Base-by-base conservation (phyloP, 208 protist genomes). In the Porcisia deanei region DNA sequence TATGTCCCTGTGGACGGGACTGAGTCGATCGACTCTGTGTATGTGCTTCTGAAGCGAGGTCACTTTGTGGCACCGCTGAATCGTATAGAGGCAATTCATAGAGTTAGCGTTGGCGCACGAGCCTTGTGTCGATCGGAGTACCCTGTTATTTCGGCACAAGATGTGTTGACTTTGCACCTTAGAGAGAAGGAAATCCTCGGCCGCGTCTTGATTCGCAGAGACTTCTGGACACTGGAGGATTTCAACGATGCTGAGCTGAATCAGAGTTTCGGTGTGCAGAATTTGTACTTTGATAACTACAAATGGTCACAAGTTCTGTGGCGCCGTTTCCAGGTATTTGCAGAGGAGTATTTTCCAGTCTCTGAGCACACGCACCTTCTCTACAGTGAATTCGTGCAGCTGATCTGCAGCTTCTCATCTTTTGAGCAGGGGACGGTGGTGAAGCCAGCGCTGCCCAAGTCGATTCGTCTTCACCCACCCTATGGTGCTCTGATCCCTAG, bases 211-310 rank as follows among this genome's bases (percentile, higher is more conserved):
- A 94, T 97, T 66, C 82, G 80, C 41, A 81, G 94, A n/a, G 90
- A 96, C 72, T 97, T 97, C 73, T 97, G 94, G 92, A 71, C 79
- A 9, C 71, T 96, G 4, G 89, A 94, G 2, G 94, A 97, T 70
- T 97, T 94, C 80, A 97, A 96, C 74, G 91, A 97, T 67, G 84
- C 90, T 0, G 91, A 97, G 73, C 73, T 95, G 22, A 97, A 97
- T 64, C 80, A 85, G n/a, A 96, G 91, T 49, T 96, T 91, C 73
- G 94, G 94, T 22, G 83, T 96, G 22, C 94, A 97, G 75, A 97
- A 97, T 68, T 68, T 92, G 2, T 96, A 92, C 57, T 97, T 97
- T 87, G 94, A 97, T 73, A 97, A 97, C 61, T 96, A 93, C 68
- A 95, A 95, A 53, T 97, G 94, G 94, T 96, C 94, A 3, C 90